Base-by-base conservation (phyloP, 495 filamentous ascomycete species). In the Penicillium coffeae region DNA sequence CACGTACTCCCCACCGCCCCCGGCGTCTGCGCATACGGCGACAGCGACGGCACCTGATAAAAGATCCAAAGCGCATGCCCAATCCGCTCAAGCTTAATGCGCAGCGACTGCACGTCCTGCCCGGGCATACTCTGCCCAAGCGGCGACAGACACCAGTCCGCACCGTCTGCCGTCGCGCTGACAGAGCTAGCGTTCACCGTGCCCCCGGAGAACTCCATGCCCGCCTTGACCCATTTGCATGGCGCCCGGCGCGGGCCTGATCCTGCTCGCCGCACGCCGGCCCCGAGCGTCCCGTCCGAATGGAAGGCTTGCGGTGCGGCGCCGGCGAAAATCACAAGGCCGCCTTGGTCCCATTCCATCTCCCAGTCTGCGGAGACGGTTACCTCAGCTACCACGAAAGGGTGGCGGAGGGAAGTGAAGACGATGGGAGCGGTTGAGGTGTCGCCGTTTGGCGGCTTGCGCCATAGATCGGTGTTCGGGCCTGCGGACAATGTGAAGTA, bases 291-390 rank as follows among this genome's bases (percentile, higher is more conserved):
- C 3, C 50, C 34, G 8, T 63, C 62, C 1, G 63, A 60, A n/a
- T n/a, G n/a, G 27, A 62, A 53, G 1, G 72, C 63, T 48, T 69
- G 63, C 0, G 89, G 77, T 19, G 87, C 74, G 13, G 83, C 83
- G 45, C 87, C 87, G 37, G 86, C 82, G 48, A 89, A 89, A 47
- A 89, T 82, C 50, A 88, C 86, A 56, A 94, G 84, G 10, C 86
- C 88, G 33, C 70, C 72, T 64, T 91, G 78, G 48, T 82, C 78
- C 75, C 76, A 81, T 70, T 80, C 77, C 58, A 78, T 71, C 54
- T 79, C 76, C 76, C 76, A 79, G 59, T 81, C 74, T 9, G 77
- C 78, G 45, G 65, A 75, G 37, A 81, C 75, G 42, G 78, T 82
- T n/a, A 82, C 78, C 51, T 80, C 77, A 32, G 78, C 78, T 10